phyloP scores from a whole-genome alignment of 2,329 filamentous ascomycete species.

The Periconia macrospinosa region DNA sequence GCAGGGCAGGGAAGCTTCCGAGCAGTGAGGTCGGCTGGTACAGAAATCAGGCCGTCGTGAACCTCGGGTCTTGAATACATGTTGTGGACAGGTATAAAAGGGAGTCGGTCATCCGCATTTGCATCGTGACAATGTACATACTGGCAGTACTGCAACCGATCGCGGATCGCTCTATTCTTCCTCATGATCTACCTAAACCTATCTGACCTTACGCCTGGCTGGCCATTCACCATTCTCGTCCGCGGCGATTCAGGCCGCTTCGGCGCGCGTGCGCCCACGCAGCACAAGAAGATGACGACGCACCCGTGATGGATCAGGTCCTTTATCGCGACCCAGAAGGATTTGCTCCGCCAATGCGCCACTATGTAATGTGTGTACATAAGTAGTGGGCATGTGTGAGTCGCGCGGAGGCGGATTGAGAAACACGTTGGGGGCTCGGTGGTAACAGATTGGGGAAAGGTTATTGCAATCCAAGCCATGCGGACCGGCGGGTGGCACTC shows the following conservation, averaged over 20 bases:
- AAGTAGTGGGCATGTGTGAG: background rate
- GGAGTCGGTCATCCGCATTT: background rate
- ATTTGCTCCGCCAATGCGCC: too few species aligned
- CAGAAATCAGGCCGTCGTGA: slow-evolving; percentile 13
- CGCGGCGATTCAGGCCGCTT: slow-evolving; percentile 3
- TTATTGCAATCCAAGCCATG: too few species aligned
- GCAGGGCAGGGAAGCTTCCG: background rate
- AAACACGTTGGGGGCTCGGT: too few species aligned
- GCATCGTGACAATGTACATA: background rate
- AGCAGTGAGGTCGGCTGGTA: background rate
- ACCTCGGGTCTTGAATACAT: background rate
- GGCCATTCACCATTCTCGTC: background rate
- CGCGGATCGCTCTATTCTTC: background rate
- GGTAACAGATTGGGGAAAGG: too few species aligned
- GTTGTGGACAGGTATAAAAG: background rate
- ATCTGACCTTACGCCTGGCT: background rate
- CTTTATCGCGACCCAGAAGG: background rate
- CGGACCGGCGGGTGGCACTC: too few species aligned
- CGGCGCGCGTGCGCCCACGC: slow-evolving; percentile 8
- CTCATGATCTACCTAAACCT: background rate
- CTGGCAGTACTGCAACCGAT: slow-evolving; percentile 14
- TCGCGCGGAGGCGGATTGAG: background rate
- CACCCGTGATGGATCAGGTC: background rate
- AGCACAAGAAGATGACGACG: background rate
- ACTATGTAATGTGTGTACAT: too few species aligned